Evolutionary conservation across 257 asterid species (phyloP).

Genomic region (Catharanthus roseus): DNA sequence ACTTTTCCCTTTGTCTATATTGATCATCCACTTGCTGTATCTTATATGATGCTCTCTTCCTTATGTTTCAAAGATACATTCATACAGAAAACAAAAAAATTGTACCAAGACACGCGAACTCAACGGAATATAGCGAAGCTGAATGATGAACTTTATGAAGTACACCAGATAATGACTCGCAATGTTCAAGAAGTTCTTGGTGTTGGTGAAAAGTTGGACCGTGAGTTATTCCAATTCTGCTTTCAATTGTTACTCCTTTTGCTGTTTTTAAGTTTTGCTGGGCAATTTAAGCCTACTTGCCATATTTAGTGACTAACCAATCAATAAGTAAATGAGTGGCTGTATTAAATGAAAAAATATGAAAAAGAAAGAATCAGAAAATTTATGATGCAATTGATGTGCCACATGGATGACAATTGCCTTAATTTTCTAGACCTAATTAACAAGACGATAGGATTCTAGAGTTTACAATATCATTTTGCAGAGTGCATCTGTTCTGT

Average conservation of each 20-base stretch:
- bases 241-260: background rate
- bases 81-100: constrained; percentile 79
- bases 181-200: constrained; percentile 98
- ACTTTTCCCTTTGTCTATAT: background rate
- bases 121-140: constrained; percentile 82
- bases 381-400: background rate
- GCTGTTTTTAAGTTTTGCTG: background rate
- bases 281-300: background rate
- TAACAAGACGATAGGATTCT: background rate
- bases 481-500: background rate
- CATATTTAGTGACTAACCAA: background rate
- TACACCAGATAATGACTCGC: constrained; percentile 98
- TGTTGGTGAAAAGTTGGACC: constrained; percentile 96
- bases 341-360: background rate
- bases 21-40: constrained; percentile 10
- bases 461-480: background rate
- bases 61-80: constrained; percentile 54
- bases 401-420: background rate
- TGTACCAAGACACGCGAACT: constrained; percentile 93
- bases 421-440: too few relatives aligned
- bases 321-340: background rate
- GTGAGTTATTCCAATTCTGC: constrained; percentile 41
- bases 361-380: background rate
- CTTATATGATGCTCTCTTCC: constrained; percentile 8
- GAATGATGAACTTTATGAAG: constrained; percentile 96